Base-by-base conservation (phyloP, 805 yeast species). In the Zygosaccharomyces kombuchaensis region DNA sequence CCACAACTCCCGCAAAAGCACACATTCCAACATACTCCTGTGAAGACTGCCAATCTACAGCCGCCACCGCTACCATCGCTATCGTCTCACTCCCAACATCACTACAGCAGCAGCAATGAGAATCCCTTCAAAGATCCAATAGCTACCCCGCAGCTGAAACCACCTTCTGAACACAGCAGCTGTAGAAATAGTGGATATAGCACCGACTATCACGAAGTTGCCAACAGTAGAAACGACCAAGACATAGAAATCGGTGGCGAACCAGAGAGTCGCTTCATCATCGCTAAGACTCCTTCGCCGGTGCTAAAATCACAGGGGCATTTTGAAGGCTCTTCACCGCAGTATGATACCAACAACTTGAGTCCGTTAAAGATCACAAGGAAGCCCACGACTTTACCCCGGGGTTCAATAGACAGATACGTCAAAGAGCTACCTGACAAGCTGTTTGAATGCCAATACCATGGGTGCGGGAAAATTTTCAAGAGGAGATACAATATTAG, bases 401-500 rank as follows among this genome's bases (percentile, higher is more conserved):
- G 93, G 2, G 97, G 97, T 2, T 84, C 87, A 39, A 78, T 90
- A 35, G 98, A 91, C 62, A 78, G 77, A 46, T 87, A 83, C 58
- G 83, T 91, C 65, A 76, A 75, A 42, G 96, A 95, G 1, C 89
- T 96, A 6, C 84, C 85, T 53, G 78, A 84, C 40, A 84, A 82
- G 49, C 71, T 76, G 25, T 95, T 76, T 68, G 74, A 81, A 30
- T 93, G 99, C 66, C 73, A 77, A 48, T 91, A 73, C 65, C 77
- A 84, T 12, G 74, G 74, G 44, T 93, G 99, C 68, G 84, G 86
- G 8, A 89, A 93, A 67, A 70, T 76, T 44, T 91, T 93, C 67
- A 81, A 89, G 6, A 75, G 99, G 59, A 74, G 96, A 38, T 95
- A 95, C 66, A 93, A 93, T 59, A 87, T 88, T 9, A 73, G 98